Base-by-base conservation (phyloP, 2,329 filamentous ascomycete genomes). In the Pseudocercospora cruenta region DNA sequence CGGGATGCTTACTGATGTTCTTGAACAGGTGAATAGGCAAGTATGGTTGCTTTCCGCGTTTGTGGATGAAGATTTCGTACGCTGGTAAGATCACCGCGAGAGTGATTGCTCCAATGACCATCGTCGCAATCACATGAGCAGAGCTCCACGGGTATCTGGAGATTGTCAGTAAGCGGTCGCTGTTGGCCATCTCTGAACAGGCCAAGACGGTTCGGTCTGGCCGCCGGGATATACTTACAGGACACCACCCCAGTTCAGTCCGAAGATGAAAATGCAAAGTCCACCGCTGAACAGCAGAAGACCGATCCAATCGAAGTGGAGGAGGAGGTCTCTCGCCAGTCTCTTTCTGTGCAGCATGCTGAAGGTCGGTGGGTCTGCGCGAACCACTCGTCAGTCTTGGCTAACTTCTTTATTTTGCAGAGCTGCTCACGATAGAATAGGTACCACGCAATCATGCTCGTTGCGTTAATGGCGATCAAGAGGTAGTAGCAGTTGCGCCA, bases 381-480 rank as follows among this genome's bases (percentile, higher is more conserved):
- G n/a, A 21, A 2, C 6, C 19, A 8, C 14, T 5, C 33, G 16
- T 58, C 26, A 58, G 21, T 33, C 12, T 28, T 21, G 12, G 5
- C 3, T 9, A 9, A 2, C n/a, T 33, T 9, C 22, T 16, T 7
- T n/a, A 16, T 16, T 12, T 5, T 0, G 22, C 4, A 10, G 5
- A 28, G 21, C 36, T 31, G 31, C 54, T 31, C 39, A 58, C 54
- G 73, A 63, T 79, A 79, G 68, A 78, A 79, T 60, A 78, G 75
- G 43, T 66, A 71, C 70, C 70, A 72, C 0, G 66, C 66, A n/a
- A 72, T 36, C n/a, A 67, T 63, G 28, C 66, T 69, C 2, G 65
- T 64, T 19, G 74, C 76, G 22, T 79, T 80, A 60, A 79, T 74
- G 1, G 75, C 70, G 36, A 71, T 71, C 10, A 71, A 58, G 39